phyloP scores from a whole-genome alignment of 805 yeast genomes.

The Yarrowia sp. region DNA sequence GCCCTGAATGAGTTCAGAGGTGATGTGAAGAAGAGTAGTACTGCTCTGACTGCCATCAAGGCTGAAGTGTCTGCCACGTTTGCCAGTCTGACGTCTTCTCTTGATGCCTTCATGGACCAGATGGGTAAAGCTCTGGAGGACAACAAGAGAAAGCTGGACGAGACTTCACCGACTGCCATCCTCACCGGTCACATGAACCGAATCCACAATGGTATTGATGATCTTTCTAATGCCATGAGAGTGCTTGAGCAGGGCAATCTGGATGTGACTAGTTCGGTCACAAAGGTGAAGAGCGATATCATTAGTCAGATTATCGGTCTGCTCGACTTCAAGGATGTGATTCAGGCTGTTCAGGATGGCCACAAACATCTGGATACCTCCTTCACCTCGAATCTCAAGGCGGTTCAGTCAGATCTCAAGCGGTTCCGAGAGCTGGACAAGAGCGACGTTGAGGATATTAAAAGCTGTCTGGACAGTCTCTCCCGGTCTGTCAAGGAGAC shows the following conservation, averaged over 20 bases:
- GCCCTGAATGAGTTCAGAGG: slow-evolving; percentile 35
- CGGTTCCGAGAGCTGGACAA: slow-evolving; percentile 12
- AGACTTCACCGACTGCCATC: slow-evolving; percentile 26
- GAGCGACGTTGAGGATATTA: slow-evolving; percentile 13
- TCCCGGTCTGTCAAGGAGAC: not conserved
- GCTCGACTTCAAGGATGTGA: slow-evolving; percentile 13
- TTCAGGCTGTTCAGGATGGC: slow-evolving; percentile 4
- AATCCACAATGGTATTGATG: slow-evolving; percentile 23
- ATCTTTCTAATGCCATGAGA: slow-evolving; percentile 10
- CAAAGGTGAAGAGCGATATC: slow-evolving; percentile 5
- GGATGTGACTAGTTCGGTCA: slow-evolving; percentile 4
- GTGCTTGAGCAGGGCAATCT: slow-evolving; percentile 22
- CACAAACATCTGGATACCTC: slow-evolving; percentile 16
- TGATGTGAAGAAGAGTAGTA: slow-evolving; percentile 26
- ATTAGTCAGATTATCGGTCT: not conserved
- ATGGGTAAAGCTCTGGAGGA: slow-evolving; percentile 32
- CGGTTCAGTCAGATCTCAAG: slow-evolving; percentile 25
- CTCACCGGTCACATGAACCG: slow-evolving; percentile 33
- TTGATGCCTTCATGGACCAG: slow-evolving; percentile 17
- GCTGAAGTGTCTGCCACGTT: slow-evolving; percentile 29
- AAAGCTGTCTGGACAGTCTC: slow-evolving; percentile 12
- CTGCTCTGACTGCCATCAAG: slow-evolving; percentile 21
- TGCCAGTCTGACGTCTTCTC: slow-evolving; percentile 18
- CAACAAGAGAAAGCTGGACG: slow-evolving; percentile 32
- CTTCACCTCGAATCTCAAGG: slow-evolving; percentile 19